These are phyloP conservation scores for Cardamine resedifolia DNA, from an alignment of 345 rosid genomes.

Conservation along the genomic window DNA sequence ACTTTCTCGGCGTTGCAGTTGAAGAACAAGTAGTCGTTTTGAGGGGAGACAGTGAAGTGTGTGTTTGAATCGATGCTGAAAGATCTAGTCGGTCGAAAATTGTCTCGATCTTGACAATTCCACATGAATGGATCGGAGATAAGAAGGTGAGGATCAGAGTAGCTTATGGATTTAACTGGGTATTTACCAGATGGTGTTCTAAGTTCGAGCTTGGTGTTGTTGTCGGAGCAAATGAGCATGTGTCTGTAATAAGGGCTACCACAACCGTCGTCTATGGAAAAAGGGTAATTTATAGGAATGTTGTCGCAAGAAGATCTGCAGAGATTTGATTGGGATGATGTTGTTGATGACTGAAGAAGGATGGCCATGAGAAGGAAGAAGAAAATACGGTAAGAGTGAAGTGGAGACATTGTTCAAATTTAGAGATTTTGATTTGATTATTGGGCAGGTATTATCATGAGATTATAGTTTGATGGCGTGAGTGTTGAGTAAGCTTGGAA, in stretches of 20 bases:
- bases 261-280: constrained; percentile 83
- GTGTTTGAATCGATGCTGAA: constrained; percentile 89
- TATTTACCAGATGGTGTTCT: constrained; percentile 84
- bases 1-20: constrained; percentile 68
- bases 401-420: constrained; percentile 29
- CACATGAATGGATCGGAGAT: constrained; percentile 84
- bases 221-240: constrained; percentile 69
- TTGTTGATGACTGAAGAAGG: constrained; percentile 21
- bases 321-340: constrained; percentile 44
- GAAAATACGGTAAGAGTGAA: constrained; percentile 27
- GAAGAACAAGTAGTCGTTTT: constrained; percentile 92
- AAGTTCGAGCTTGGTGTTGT: constrained; percentile 58
- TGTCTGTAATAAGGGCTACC: constrained; percentile 84
- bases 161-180: constrained; percentile 67
- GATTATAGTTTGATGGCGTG: constrained; percentile 19
- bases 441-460: constrained; percentile 2
- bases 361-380: constrained; percentile 14
- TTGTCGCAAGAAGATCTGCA: constrained; percentile 76
- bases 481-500: constrained; percentile 39
- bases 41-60: constrained; percentile 70
- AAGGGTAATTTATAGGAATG: constrained; percentile 71
- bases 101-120: constrained; percentile 66
- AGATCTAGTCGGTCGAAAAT: constrained; percentile 71
- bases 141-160: constrained; percentile 77
- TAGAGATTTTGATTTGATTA: neutral